A percentile compares a stretch with the other conserved stretches of the same genome.
Evolutionary conservation across 1,139 yeast species (phyloP).

Genomic region (Saccharomyces pastorianus): DNA sequence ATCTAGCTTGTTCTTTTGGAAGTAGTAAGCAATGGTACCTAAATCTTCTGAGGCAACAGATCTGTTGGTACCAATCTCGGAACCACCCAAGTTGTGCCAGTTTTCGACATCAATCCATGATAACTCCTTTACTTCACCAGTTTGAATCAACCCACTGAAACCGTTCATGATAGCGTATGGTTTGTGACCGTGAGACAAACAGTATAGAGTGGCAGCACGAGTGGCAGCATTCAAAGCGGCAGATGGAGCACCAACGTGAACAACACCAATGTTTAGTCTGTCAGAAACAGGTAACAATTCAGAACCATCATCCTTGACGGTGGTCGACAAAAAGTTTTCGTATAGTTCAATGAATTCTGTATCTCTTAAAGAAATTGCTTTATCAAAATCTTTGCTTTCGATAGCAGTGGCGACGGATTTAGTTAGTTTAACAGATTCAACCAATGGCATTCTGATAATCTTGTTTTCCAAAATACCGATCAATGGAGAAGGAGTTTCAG

Average conservation of each 20-base stretch:
- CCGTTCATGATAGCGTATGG: slow-evolving; percentile 72
- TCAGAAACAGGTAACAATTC: slow-evolving; percentile 46
- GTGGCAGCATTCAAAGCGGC: slow-evolving; percentile 77
- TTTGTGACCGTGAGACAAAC: slow-evolving; percentile 67
- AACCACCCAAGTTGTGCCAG: slow-evolving; percentile 72
- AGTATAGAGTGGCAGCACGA: slow-evolving; percentile 64
- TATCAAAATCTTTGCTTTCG: slow-evolving; percentile 50
- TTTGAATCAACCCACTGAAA: slow-evolving; percentile 67
- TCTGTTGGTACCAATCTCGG: slow-evolving; percentile 77
- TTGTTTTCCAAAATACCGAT: slow-evolving; percentile 68
- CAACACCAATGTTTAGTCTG: slow-evolving; percentile 58
- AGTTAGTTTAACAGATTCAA: slow-evolving; percentile 65
- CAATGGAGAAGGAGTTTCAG: slow-evolving; percentile 68
- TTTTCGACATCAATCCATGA: slow-evolving; percentile 64
- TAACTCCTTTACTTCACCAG: slow-evolving; percentile 56
- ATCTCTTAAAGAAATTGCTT: slow-evolving; percentile 61
- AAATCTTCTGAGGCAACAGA: slow-evolving; percentile 60
- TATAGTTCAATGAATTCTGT: slow-evolving; percentile 64
- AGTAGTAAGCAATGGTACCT: slow-evolving; percentile 69
- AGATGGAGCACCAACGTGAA: slow-evolving; percentile 78
- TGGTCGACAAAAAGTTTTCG: slow-evolving; percentile 55
- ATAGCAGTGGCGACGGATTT: slow-evolving; percentile 64
- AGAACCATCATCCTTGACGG: slow-evolving; percentile 51
- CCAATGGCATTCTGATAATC: slow-evolving; percentile 58
- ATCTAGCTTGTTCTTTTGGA: slow-evolving; percentile 63